These are phyloP conservation scores for Paecilomyces sp. DNA, from an alignment of 2,329 filamentous ascomycete species.

Conservation along the genomic window DNA sequence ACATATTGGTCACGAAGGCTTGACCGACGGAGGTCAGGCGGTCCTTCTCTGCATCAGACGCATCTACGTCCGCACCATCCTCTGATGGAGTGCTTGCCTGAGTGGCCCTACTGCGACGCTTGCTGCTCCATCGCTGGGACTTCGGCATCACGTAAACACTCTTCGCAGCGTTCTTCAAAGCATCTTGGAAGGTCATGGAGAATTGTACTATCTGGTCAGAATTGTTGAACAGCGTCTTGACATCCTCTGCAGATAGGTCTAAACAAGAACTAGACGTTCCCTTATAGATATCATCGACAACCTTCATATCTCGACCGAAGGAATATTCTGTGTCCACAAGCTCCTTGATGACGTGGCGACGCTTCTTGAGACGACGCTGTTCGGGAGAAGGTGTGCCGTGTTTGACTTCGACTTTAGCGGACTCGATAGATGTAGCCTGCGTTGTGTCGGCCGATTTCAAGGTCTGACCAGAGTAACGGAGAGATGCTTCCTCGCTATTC, in stretches of 20 bases:
- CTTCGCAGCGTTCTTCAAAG: conserved; percentile 73
- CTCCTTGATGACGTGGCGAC: conserved; percentile 81
- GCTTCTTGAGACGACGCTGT: conserved; percentile 60
- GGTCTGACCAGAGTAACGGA: conserved; percentile 21
- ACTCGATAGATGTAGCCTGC: conserved; percentile 23
- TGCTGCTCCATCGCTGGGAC: conserved; percentile 46
- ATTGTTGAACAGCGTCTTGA: conserved; percentile 88
- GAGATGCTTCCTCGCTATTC: conserved; percentile 32
- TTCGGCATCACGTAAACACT: conserved; percentile 66
- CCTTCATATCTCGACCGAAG: conserved; percentile 92
- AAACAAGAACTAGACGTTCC: conserved; percentile 79
- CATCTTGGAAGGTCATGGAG: conserved; percentile 68
- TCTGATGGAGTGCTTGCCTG: conserved; percentile 20
- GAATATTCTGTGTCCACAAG: conserved; percentile 86
- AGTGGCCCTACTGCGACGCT: conserved; percentile 41
- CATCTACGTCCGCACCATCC: conserved; percentile 20
- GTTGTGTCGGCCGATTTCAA: conserved; percentile 32
- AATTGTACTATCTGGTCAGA: conserved; percentile 85
- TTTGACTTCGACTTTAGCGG: conserved; percentile 11
- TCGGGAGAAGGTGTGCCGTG: conserved; percentile 29
- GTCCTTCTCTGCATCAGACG: conserved; percentile 50
- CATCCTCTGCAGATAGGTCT: conserved; percentile 72
- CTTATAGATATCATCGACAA: conserved; percentile 96
- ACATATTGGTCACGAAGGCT: conserved; percentile 50
- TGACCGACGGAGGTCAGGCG: conserved; percentile 51